These are phyloP conservation scores for Metschnikowia lachancei DNA, from an alignment of 805 yeast species.

Conservation along the genomic window DNA sequence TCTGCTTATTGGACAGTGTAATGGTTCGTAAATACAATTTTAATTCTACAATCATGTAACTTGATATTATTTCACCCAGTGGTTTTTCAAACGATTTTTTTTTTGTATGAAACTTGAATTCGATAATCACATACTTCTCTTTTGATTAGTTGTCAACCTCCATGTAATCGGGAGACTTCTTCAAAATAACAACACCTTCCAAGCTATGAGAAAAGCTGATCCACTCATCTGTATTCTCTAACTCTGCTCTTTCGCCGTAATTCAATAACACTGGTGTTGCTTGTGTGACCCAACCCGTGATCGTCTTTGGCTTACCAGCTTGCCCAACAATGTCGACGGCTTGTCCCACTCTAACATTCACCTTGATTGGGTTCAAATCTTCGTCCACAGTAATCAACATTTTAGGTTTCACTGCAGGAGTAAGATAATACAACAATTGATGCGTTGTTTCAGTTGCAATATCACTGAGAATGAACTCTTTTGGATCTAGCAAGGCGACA, in stretches of 20 bases:
- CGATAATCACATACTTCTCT: neutral
- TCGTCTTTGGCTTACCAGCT: conserved; percentile 98
- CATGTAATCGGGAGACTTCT: conserved; percentile 82
- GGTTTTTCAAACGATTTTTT: neutral
- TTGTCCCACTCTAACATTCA: conserved; percentile 96
- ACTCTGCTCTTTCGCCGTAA: conserved; percentile 93
- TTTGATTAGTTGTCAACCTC: conserved; percentile 48
- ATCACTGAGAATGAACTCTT: conserved; percentile 71
- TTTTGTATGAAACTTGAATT: neutral
- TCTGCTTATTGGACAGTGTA: neutral
- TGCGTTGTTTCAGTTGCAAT: conserved; percentile 52
- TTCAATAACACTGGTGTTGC: conserved; percentile 94
- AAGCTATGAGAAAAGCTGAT: conserved; percentile 73
- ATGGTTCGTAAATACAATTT: conserved; percentile 2
- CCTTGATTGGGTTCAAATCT: conserved; percentile 85
- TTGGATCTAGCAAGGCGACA: conserved; percentile 83
- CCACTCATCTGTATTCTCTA: conserved; percentile 87
- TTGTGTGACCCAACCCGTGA: conserved; percentile 99
- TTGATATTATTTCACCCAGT: neutral
- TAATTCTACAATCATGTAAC: conserved; percentile 7
- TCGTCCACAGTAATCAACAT: conserved; percentile 92
- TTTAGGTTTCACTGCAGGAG: conserved; percentile 89
- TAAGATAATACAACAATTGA: conserved; percentile 76
- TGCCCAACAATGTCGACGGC: conserved; percentile 99
- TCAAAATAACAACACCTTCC: conserved; percentile 91